Evolutionary conservation across 2,329 filamentous ascomycete species (phyloP), one percentile per base, ranked within the genome.

Genomic region (Arthrobotrys pseudoclavata): DNA sequence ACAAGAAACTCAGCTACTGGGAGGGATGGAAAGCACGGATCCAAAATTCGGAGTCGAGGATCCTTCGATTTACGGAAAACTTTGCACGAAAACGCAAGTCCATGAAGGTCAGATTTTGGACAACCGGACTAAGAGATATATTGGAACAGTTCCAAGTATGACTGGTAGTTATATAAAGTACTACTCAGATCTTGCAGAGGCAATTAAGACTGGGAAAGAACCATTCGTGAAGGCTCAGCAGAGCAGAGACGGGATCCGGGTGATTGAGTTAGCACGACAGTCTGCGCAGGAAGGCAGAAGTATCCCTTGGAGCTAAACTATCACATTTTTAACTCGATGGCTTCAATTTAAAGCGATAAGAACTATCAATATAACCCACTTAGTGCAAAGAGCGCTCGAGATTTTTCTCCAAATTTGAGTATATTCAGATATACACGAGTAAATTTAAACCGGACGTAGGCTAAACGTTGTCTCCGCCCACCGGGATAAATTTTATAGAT

Each of bases 191-290:
- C 67, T 77, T 15, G 74, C 53, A 4, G 53, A 77, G 34, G 74
- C 74, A 24, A 63, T 77, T 15, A 71, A 71, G 48, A 50, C 50
- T 29, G 68, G 66, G 22, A 42, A 61, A 24, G 66, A 79, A 29
- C 66, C 75, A n/a, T 62, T 70, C n/a, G 75, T 79, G n/a, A 81
- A 80, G 52, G 72, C 80, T 20, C 74, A 80, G 60, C 75, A 81
- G 76, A 80, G 79, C 22, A 79, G 79, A 15, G 76, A 79, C 68
- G 79, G 79, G 5, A 78, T 81, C 15, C 69, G 79, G 50, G 62
- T 81, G 42, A 70, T 81, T 20, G 80, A 81, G 52, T 42, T 80
- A 64, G 69, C 80, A 52, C 79, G 63, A 62, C 74, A 77, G 61
- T 77, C 74, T 18, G 74, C 74, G 1, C 67, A 77, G n/a, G 74